phyloP scores from a whole-genome alignment of 192 early-diverging fungal genomes.

The Coemansia sp. region DNA sequence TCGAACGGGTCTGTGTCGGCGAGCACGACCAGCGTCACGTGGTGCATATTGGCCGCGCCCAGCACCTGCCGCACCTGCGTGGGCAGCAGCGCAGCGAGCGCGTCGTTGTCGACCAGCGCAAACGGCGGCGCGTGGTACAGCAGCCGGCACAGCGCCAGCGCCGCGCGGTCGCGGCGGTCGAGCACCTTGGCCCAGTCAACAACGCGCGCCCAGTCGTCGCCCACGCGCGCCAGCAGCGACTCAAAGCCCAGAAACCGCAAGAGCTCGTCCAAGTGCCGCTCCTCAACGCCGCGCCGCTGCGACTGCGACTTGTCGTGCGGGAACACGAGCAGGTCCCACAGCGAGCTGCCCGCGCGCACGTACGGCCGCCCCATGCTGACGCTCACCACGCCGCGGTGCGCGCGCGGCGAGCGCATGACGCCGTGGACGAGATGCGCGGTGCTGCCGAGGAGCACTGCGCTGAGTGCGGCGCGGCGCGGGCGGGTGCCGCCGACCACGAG shows the following conservation, averaged over 20 bases:
- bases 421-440: constrained; percentile 7
- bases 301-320: constrained; percentile 46
- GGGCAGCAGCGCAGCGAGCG: constrained; percentile 9
- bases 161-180: constrained; percentile 20
- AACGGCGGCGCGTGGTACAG: constrained; percentile 38
- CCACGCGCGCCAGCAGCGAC: constrained; percentile 22
- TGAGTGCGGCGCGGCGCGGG: constrained; percentile 16
- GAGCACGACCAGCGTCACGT: constrained; percentile 25
- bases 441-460: constrained; percentile 13
- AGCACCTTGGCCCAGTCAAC: constrained; percentile 43
- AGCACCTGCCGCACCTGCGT: constrained; percentile 27
- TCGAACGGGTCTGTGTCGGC: constrained; percentile 26
- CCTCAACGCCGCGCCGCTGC: constrained; percentile 25
- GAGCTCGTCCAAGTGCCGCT: constrained; percentile 31
- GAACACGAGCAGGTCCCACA: constrained; percentile 46
- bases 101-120: constrained; percentile 33
- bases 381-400: constrained; percentile 13
- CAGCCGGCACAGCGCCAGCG: constrained; percentile 30
- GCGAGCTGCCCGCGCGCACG: constrained; percentile 32
- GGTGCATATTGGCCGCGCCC: constrained; percentile 23
- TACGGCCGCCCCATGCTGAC: constrained; percentile 14
- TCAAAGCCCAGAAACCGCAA: constrained; percentile 32
- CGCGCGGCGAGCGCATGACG: constrained; percentile 8
- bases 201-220: constrained; percentile 36
- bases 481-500: constrained; percentile 25